A percentile compares a stretch with the other conserved stretches of the same genome.
phyloP scores from a whole-genome alignment of 2,329 filamentous ascomycete genomes.

The Penicillium sp. region DNA sequence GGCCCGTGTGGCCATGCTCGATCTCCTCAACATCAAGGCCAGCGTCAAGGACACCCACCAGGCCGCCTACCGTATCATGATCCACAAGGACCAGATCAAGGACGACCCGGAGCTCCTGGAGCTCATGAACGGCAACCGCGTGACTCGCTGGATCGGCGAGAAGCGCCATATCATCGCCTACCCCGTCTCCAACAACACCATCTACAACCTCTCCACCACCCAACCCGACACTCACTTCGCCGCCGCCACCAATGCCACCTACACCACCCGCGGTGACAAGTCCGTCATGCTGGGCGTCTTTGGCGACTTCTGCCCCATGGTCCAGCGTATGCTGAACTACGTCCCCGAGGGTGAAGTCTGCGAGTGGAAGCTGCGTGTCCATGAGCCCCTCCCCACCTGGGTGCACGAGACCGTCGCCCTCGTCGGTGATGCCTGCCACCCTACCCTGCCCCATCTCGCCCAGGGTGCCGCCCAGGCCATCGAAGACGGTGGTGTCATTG shows the following conservation, averaged over 20 bases:
- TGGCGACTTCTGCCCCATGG: conserved; percentile 52
- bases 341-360: conserved; percentile 58
- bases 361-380: conserved; percentile 58
- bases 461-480: conserved; percentile 59
- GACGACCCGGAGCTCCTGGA: conserved; percentile 46
- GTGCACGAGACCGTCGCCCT: conserved; percentile 46
- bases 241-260: conserved; percentile 50
- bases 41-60: conserved; percentile 44
- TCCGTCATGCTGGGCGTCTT: conserved; percentile 53
- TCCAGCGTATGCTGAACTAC: conserved; percentile 52
- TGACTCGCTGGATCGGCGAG: conserved; percentile 57
- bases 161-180: conserved; percentile 61
- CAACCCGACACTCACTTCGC: conserved; percentile 55
- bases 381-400: conserved; percentile 57
- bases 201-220: too few species aligned
- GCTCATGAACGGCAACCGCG: conserved; percentile 50
- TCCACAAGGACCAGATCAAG: conserved; percentile 40
- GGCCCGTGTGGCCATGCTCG: conserved; percentile 39
- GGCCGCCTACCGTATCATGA: conserved; percentile 48
- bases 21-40: conserved; percentile 32
- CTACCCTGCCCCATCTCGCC: conserved; percentile 55
- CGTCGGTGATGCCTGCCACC: conserved; percentile 54
- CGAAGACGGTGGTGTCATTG: conserved; percentile 53
- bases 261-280: conserved; percentile 56
- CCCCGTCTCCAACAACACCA: conserved; percentile 53